Evolutionary conservation across 2,329 filamentous ascomycete species (phyloP).

Genomic region (Aspergillus neotritici): DNA sequence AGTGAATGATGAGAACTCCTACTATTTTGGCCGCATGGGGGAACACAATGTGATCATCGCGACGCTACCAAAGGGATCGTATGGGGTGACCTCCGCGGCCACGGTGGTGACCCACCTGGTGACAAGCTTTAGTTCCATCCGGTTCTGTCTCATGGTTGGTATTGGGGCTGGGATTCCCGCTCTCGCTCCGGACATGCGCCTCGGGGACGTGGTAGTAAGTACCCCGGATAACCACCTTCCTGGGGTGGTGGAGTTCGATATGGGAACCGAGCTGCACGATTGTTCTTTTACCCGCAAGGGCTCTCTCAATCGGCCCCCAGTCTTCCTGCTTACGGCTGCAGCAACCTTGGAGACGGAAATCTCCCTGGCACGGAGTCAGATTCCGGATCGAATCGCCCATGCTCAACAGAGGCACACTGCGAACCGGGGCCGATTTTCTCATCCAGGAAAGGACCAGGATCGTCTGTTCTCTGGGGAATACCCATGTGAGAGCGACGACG

Average conservation of each 20-base stretch:
- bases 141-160: slow-evolving; percentile 2
- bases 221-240: not conserved
- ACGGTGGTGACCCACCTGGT: not conserved
- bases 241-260: slow-evolving; percentile 2
- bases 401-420: too few relatives aligned
- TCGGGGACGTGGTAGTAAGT: slow-evolving; percentile 2
- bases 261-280: not conserved
- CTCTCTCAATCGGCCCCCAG: too few relatives aligned
- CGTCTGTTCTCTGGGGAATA: too few relatives aligned
- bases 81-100: not conserved
- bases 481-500: too few relatives aligned
- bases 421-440: too few relatives aligned
- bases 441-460: too few relatives aligned
- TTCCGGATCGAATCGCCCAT: too few relatives aligned
- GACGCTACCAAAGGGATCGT: not conserved
- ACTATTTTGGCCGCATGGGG: not conserved
- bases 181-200: not conserved
- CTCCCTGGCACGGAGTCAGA: too few relatives aligned
- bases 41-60: slow-evolving; percentile 1
- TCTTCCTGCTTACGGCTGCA: too few relatives aligned
- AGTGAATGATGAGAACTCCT: not conserved
- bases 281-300: too few relatives aligned
- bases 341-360: too few relatives aligned
- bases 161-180: not conserved
- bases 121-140: not conserved